Base-by-base conservation (phyloP, 768 basidiomycete species). In the Daedaleopsis nitida region DNA sequence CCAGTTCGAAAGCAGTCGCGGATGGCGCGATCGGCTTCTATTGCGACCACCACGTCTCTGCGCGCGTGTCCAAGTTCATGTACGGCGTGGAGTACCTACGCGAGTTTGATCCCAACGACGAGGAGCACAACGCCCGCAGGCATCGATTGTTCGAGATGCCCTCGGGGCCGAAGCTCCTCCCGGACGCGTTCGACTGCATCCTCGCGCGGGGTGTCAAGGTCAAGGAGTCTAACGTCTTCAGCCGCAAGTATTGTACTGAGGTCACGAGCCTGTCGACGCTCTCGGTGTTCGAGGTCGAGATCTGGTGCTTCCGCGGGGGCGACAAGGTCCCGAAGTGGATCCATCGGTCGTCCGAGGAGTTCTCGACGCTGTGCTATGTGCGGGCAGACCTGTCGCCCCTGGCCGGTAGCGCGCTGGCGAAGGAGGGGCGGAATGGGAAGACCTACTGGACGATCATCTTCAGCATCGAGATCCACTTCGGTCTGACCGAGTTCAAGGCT, bases 1-100 rank as follows among this genome's bases (percentile, higher is more conserved):
- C 10, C 66, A 92, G 90, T 14, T 91, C 91, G 17, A 93, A 93
- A 73, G 91, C 91, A 4, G 90, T 92, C 8, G 89, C 91, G 34
- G 89, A 93, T 64, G 91, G 91, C 24, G 89, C 90, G 1, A 84
- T 92, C 63, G 89, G 89, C 32, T 93, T 92, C 73, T 92, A 91
- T 73, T 89, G 87, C 65, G 91, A 92, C 67, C 91, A 92, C 63
- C 87, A 91, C 66, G 91, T 93, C 57, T 88, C 88, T 5, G 88
- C 91, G 23, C 83, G 91, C 47, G 85, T 91, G 77, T 88, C 89
- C 34, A 90, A 81, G 70, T 91, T 69, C 68, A 86, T 91, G 84
- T 93, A 92, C 68, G 91, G 91, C 16, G 91, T 92, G 49, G 89
- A 92, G 71, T 91, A 85, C 69, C 75, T 91, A 19, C 82, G 89